Conservation (phyloP, 306 rosid genomes). For the Ammopiptanthus mongolicus region DNA sequence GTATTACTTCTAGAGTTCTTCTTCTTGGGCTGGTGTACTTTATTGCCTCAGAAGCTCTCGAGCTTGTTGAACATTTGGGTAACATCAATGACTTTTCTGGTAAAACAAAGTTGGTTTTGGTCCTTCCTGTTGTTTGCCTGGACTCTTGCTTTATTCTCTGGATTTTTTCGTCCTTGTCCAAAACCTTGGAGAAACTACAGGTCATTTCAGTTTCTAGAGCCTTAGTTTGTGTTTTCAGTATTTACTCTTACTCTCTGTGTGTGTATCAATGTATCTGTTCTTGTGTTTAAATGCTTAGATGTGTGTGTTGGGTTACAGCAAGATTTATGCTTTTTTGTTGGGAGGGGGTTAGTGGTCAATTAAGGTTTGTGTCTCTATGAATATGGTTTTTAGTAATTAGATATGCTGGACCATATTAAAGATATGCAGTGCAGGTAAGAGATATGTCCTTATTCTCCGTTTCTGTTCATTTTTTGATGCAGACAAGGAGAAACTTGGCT, state of each 20-base stretch:
- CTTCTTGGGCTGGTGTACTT: constrained; percentile 68
- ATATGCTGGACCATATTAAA: neutral
- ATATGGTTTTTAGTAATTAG: neutral
- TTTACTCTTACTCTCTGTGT: neutral
- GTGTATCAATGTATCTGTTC: neutral
- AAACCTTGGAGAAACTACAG: constrained; percentile 91
- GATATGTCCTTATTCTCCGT: neutral
- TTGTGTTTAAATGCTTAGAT: neutral
- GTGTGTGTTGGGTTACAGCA: neutral
- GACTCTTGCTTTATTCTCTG: constrained; percentile 81
- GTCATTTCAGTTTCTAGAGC: constrained; percentile 25
- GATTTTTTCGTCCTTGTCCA: constrained; percentile 89
- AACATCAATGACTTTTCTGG: constrained; percentile 87
- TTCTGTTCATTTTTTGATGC: constrained; percentile 27
- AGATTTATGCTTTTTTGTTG: neutral
- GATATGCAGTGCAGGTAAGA: neutral
- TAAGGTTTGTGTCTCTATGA: neutral
- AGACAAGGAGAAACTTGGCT: constrained; percentile 80
- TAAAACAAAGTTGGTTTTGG: constrained; percentile 64
- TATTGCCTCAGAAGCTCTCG: constrained; percentile 75
- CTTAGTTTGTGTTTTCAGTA: neutral
- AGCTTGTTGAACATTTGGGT: constrained; percentile 83
- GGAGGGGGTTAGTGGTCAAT: neutral
- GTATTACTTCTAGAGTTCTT: constrained; percentile 50
- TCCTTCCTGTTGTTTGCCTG: constrained; percentile 81